Evolutionary conservation across 2,329 filamentous ascomycete species (phyloP), one percentile per base, ranked within the genome.

Genomic region (Zymoseptoria passerinii): DNA sequence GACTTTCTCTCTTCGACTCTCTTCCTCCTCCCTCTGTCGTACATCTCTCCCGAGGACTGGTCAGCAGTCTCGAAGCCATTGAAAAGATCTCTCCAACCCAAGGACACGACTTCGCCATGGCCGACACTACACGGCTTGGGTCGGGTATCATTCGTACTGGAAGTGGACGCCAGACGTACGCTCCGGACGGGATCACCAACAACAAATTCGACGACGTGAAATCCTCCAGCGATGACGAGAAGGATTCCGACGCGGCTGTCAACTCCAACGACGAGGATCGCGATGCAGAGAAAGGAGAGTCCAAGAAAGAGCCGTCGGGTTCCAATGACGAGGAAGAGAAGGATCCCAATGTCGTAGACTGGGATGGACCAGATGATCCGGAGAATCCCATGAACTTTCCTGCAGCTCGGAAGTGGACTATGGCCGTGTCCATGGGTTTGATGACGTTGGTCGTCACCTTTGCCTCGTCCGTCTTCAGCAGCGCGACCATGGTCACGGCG

Each of bases 401-500:
- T 3, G 50, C 59, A 8, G 10, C 18, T 2, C 50, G 61, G 9
- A 67, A 68, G 54, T 68, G 67, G 67, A 48, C 48, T n/a, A 66
- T 67, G n/a, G 65, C 65, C 8, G 51, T 64, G 5, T 53, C 50
- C 20, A 64, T 64, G 50, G 66, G 66, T 2, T 29, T 64, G 29
- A 67, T 68, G 64, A 67, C 64, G 13, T 61, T 67, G 28, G 63
- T 65, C 40, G 63, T 66, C 18, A 92, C 89, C 1, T 81, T 83
- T 50, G 73, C 91, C 69, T 75, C 75, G 60, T 60, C 64, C 18
- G 63, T 66, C 9, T 59, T 67, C 55, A 61, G 48, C 40, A 58
- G 56, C 48, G 63, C 66, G 7, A 64, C 61, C 1, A 55, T 35
- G 23, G 56, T 57, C 13, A 66, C 63, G 13, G 56, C 65, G 1